Conservation (phyloP, 2,329 filamentous ascomycete species). For the Colletotrichum tropicale region DNA sequence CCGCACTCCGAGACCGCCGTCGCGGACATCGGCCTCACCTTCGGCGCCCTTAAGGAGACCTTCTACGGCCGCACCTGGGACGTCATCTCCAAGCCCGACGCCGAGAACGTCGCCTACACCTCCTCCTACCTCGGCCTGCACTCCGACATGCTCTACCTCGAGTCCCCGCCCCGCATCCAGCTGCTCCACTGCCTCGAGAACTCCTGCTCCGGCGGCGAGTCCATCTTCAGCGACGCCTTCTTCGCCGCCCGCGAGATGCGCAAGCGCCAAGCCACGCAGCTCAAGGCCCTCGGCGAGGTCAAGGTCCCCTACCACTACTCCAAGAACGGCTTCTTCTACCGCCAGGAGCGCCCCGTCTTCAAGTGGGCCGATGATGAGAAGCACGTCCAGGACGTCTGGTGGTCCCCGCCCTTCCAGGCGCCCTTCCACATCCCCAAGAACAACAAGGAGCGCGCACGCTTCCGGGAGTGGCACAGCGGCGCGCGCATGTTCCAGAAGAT, state of each 20-base stretch:
- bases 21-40: constrained; percentile 68
- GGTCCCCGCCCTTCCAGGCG: constrained; percentile 83
- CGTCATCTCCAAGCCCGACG: constrained; percentile 79
- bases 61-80: constrained; percentile 95
- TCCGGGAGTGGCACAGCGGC: constrained; percentile 49
- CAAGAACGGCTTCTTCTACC: constrained; percentile 69
- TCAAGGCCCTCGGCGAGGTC: constrained; percentile 43
- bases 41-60: constrained; percentile 82
- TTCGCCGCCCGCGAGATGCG: constrained; percentile 56
- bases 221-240: constrained; percentile 82
- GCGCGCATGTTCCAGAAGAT: constrained; percentile 60
- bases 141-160: constrained; percentile 91
- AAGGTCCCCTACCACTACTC: constrained; percentile 71
- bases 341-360: constrained; percentile 56
- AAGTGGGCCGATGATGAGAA: constrained; percentile 19
- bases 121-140: constrained; percentile 82
- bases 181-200: constrained; percentile 90
- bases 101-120: constrained; percentile 94
- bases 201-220: constrained; percentile 79
- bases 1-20: constrained; percentile 72
- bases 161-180: constrained; percentile 80
- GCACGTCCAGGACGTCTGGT: constrained; percentile 45
- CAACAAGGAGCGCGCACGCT: not conserved
- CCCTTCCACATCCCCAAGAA: constrained; percentile 40
- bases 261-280: constrained; percentile 23